These are phyloP conservation scores for Talaromyces sp. DNA, from an alignment of 2,329 filamentous ascomycete species.

Conservation along the genomic window DNA sequence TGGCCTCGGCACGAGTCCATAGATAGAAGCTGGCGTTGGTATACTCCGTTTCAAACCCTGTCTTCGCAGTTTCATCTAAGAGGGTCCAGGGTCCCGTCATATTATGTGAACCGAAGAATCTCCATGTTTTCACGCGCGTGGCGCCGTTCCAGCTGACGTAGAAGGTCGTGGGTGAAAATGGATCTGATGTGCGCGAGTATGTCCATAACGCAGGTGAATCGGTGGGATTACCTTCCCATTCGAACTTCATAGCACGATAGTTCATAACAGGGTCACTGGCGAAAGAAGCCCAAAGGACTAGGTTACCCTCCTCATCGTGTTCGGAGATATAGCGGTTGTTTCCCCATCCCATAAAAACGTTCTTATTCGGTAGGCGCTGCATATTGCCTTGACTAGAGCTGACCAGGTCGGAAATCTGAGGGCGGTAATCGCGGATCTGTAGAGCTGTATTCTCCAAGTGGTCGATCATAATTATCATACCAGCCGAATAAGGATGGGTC, in stretches of 20 bases:
- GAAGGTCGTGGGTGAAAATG: conserved; percentile 31
- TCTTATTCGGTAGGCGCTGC: conserved; percentile 41
- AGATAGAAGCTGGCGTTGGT: conserved; percentile 31
- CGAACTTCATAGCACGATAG: conserved; percentile 47
- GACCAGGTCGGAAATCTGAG: conserved; percentile 28
- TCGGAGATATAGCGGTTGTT: conserved; percentile 46
- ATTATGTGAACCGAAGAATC: conserved; percentile 38
- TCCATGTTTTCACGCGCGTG: conserved; percentile 40
- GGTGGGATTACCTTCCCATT: conserved; percentile 45
- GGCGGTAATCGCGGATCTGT: conserved; percentile 35
- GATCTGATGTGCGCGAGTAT: conserved; percentile 35
- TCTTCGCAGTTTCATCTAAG: conserved; percentile 34
- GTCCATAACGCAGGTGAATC: conserved; percentile 46
- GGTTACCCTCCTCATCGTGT: conserved; percentile 39
- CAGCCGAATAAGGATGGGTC: conserved; percentile 42
- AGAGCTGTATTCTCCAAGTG: conserved; percentile 40
- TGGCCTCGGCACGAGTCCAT: conserved; percentile 40
- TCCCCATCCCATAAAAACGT: conserved; percentile 48
- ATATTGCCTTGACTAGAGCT: conserved; percentile 45
- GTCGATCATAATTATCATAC: conserved; percentile 44
- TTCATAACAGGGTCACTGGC: conserved; percentile 42
- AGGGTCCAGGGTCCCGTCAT: conserved; percentile 34
- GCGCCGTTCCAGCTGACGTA: conserved; percentile 49
- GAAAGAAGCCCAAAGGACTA: conserved; percentile 43
- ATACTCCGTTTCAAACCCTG: conserved; percentile 44